Percentiles rank a stretch among this genome's conserved stretches.
phyloP scores from a whole-genome alignment of 768 basidiomycete species.

The Neoboletus magnificus region DNA sequence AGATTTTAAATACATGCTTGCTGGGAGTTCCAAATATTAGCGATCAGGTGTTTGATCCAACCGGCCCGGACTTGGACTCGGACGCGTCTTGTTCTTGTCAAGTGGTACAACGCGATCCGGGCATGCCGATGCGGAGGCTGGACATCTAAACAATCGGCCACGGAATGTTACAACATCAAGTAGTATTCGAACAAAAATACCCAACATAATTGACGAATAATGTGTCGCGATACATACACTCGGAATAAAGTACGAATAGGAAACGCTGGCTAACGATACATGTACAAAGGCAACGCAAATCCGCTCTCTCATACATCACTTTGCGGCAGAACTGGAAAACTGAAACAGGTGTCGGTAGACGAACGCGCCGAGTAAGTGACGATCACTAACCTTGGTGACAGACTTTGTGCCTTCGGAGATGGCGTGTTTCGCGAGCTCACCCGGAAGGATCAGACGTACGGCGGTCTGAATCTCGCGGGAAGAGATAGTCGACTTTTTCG shows the following conservation, averaged over 20 bases:
- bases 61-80: background rate
- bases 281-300: slow-evolving; percentile 1
- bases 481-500: slow-evolving; percentile 98
- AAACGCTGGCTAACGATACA: slow-evolving; percentile 30
- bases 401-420: slow-evolving; percentile 89
- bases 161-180: background rate
- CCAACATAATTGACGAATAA: slow-evolving; percentile 20
- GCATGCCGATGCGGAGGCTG: too few relatives aligned
- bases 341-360: slow-evolving; percentile 30
- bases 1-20: background rate
- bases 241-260: slow-evolving; percentile 18
- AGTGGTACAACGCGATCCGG: too few relatives aligned
- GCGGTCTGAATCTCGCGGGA: slow-evolving; percentile 98
- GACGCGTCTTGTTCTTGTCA: background rate
- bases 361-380: background rate
- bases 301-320: slow-evolving; percentile 39
- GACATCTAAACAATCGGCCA: background rate
- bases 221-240: slow-evolving; percentile 14
- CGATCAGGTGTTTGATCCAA: background rate
- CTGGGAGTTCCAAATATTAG: background rate
- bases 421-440: slow-evolving; percentile 79
- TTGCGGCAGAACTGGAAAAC: slow-evolving; percentile 71
- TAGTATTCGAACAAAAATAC: background rate
- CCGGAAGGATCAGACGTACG: slow-evolving; percentile 94
- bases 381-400: slow-evolving; percentile 69